These are phyloP conservation scores for Inonotus obliquus DNA, from an alignment of 1,284 basidiomycete genomes.

Conservation along the genomic window DNA sequence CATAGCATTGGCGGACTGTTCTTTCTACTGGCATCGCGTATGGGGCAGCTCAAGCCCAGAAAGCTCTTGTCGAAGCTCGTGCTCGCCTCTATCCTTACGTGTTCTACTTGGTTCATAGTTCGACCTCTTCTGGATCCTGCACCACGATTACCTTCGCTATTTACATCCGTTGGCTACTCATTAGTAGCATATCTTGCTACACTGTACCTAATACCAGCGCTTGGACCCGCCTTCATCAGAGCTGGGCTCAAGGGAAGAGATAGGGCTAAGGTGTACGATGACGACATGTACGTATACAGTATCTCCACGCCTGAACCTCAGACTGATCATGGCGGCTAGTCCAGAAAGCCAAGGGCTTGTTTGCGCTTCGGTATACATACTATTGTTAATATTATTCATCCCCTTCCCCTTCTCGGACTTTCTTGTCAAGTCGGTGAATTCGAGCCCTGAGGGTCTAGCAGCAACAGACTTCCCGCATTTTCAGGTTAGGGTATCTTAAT, in stretches of 20 bases:
- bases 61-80: constrained; percentile 45
- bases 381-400: constrained; percentile 81
- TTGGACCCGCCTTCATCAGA: constrained; percentile 70
- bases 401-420: constrained; percentile 84
- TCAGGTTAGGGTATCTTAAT: constrained; percentile 47
- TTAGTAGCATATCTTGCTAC: constrained; percentile 74
- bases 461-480: constrained; percentile 80
- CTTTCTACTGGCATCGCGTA: not conserved
- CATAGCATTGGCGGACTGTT: not conserved
- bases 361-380: constrained; percentile 85
- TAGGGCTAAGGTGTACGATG: constrained; percentile 70
- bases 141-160: constrained; percentile 63
- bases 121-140: constrained; percentile 64
- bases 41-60: constrained; percentile 32
- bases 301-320: not conserved
- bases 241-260: constrained; percentile 80
- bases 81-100: constrained; percentile 54
- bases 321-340: constrained; percentile 37
- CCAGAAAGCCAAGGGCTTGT: constrained; percentile 94
- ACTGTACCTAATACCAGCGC: constrained; percentile 67
- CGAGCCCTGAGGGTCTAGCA: constrained; percentile 54
- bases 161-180: constrained; percentile 75
- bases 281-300: constrained; percentile 61
- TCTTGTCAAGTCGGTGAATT: constrained; percentile 44
- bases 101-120: constrained; percentile 64